Conservation (phyloP, 139 green algal genomes). For the Diplosphaera chodatii region DNA sequence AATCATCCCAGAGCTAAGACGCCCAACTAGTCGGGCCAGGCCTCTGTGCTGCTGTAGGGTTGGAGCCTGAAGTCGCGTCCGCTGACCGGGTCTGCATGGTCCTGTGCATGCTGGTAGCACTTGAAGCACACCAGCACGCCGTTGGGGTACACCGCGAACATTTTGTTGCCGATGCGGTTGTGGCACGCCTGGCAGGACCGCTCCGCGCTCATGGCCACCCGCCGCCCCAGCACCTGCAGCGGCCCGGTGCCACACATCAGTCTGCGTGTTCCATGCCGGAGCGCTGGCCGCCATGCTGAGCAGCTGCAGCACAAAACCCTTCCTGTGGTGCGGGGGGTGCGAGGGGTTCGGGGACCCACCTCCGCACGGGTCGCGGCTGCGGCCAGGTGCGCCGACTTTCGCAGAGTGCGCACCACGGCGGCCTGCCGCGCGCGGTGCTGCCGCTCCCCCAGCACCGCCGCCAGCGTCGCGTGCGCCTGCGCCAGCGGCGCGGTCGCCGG, state of each 20-base stretch:
- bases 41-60: neutral
- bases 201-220: conserved; percentile 31
- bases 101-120: conserved; percentile 12
- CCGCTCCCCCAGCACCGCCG: conserved; percentile 49
- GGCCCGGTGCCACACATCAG: no score
- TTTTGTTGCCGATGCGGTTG: conserved; percentile 35
- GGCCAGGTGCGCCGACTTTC: conserved; percentile 5
- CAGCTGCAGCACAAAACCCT: neutral
- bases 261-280: no score
- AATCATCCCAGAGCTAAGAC: neutral
- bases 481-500: conserved; percentile 55
- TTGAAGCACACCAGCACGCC: conserved; percentile 26
- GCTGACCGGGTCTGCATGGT: conserved; percentile 6
- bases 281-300: neutral
- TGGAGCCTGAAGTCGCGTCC: conserved; percentile 5
- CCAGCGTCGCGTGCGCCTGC: conserved; percentile 39
- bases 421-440: conserved; percentile 52
- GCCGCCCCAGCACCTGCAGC: conserved; percentile 10
- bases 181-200: conserved; percentile 40
- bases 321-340: no score
- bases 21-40: conserved; percentile 9
- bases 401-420: conserved; percentile 11
- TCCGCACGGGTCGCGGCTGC: conserved; percentile 6
- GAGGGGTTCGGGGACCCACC: neutral
- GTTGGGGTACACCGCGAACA: conserved; percentile 39